Base-by-base conservation (phyloP, 768 basidiomycete genomes). In the Lyophyllum shimeji region DNA sequence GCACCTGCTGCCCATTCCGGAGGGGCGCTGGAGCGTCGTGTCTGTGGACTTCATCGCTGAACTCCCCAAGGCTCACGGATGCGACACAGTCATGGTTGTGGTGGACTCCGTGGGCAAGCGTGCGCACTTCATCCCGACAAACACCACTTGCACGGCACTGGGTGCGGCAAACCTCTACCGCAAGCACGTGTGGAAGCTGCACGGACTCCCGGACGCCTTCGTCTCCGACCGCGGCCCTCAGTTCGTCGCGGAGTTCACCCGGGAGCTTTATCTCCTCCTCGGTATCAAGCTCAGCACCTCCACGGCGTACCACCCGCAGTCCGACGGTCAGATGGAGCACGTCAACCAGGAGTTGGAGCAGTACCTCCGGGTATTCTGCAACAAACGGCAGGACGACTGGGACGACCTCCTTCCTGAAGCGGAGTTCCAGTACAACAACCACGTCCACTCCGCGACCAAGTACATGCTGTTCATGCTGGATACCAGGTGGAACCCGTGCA, bases 391-490 rank as follows among this genome's bases (percentile, higher is more conserved):
- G 40, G 48, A 55, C 24, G 31, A 55, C 8, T 54, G 53, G 53
- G 31, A 12, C 18, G 40, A 48, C 1, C 40, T 42, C 7, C 54
- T 55, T 17, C 47, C 47, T 2, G 21, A 29, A 3, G 54, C 37
- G 1, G 40, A 55, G 18, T 50, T 55, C 18, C 17, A n/a, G n/a
- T 18, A 40, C n/a, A 65, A 61, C 34, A 59, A 63, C 43, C 45
- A 54, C 18, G n/a, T 45, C 7, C 61, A 61, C 25, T 47, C 58
- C 0, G 44, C 58, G 2, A 57, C 58, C 8, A 12, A 52, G 21
- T 46, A 60, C 2, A 45, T 57, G 0, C 61, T 55, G 3, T 63
- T 63, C 59, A 46, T 48, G 17, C 44, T 64, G 5, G 52, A 60
- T 31, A 53, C 44, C 24, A 58, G 62, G 1, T 15, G 48, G 1